Conservation (phyloP, 768 basidiomycete genomes). For the Boletus vermiculosoides region DNA sequence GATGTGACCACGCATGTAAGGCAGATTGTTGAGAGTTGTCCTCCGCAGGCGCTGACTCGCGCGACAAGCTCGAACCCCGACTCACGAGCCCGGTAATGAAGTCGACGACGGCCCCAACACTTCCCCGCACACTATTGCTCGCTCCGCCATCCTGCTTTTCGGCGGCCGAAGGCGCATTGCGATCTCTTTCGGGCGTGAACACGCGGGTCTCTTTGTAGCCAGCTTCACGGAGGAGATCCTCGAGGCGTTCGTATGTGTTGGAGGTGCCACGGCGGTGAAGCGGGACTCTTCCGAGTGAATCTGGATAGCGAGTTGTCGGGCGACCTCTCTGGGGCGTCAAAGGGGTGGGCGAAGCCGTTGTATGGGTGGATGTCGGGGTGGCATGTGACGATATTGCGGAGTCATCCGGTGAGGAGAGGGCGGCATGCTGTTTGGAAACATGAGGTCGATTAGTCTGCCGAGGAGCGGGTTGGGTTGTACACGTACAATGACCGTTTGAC, state of each 20-base stretch:
- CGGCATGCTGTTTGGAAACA: conserved; percentile 8
- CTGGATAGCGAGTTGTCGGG: conserved; percentile 50
- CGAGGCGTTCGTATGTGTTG: conserved; percentile 77
- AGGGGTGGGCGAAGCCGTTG: conserved; percentile 29
- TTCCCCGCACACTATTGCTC: conserved; percentile 41
- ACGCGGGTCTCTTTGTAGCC: conserved; percentile 93
- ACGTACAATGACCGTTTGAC: conserved; percentile 22
- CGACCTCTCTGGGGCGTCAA: conserved; percentile 44
- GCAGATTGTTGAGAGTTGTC: conserved; percentile 3
- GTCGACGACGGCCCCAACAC: conserved; percentile 56
- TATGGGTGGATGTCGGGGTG: conserved; percentile 7
- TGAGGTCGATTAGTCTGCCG: conserved; percentile 13
- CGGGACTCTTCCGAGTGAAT: conserved; percentile 63
- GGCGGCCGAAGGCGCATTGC: conserved; percentile 32
- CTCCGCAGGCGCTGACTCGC: conserved; percentile 16
- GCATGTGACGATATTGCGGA: conserved; percentile 6
- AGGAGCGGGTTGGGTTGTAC: neutral
- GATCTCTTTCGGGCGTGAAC: conserved; percentile 80
- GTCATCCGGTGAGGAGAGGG: conserved; percentile 9
- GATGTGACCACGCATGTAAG: conserved; percentile 17
- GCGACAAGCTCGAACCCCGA: conserved; percentile 21
- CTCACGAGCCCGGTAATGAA: conserved; percentile 63
- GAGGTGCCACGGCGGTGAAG: conserved; percentile 78
- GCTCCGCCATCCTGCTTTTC: conserved; percentile 26
- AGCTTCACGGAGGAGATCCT: conserved; percentile 81